Percentiles rank a stretch among this genome's conserved stretches.
Evolutionary conservation across 345 rosid species (phyloP).

Genomic region (Jatropha curcas): DNA sequence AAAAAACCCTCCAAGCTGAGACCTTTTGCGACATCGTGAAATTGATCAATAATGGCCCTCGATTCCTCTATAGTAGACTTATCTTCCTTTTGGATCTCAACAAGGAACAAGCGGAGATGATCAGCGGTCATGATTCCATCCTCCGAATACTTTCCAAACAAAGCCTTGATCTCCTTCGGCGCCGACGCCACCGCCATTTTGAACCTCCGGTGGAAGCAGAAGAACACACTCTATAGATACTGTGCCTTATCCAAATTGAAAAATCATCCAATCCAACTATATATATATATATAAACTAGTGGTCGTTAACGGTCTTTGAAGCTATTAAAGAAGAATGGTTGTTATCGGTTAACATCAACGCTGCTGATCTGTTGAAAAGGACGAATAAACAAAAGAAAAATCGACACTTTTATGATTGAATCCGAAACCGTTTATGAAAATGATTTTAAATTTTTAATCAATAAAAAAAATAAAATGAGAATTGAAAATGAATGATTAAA

Average conservation of each 20-base stretch:
- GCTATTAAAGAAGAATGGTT: neutral
- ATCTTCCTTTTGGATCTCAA: slow-evolving; percentile 51
- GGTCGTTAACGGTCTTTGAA: neutral
- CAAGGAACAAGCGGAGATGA: slow-evolving; percentile 61
- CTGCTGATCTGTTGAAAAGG: too few species aligned
- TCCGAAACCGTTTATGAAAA: too few species aligned
- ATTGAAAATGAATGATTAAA: too few species aligned
- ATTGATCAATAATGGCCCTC: slow-evolving; percentile 43
- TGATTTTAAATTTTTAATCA: too few species aligned
- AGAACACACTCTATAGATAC: slow-evolving; percentile 59
- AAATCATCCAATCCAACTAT: slow-evolving; percentile 1
- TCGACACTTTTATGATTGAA: too few species aligned
- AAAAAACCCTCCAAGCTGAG: slow-evolving; percentile 66
- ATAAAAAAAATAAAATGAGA: too few species aligned
- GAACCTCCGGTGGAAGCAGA: slow-evolving; percentile 71
- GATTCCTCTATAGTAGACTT: slow-evolving; percentile 48
- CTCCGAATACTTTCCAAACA: slow-evolving; percentile 45
- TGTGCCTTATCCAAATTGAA: neutral
- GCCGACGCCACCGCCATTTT: slow-evolving; percentile 62
- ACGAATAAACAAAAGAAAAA: too few species aligned
- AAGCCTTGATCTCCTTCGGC: slow-evolving; percentile 60
- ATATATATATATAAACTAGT: neutral
- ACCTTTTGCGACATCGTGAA: slow-evolving; percentile 37
- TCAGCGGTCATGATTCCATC: slow-evolving; percentile 50
- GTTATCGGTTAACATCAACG: neutral